phyloP scores from a whole-genome alignment of 208 protist genomes.

The Borovskyia barvae region DNA sequence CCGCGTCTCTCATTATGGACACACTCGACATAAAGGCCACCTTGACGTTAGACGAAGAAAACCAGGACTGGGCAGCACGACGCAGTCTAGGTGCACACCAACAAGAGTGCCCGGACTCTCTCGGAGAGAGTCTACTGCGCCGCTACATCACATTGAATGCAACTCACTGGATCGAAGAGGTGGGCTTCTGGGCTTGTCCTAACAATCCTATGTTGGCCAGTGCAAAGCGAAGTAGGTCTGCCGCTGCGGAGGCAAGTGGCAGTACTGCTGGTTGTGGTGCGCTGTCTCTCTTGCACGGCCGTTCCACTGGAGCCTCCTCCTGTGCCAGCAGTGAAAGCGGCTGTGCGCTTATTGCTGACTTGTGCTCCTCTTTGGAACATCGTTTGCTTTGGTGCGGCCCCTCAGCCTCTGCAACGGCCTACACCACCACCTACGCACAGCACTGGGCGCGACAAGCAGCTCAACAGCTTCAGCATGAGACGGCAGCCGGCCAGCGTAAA shows the following conservation, averaged over 20 bases:
- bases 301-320: too few species aligned
- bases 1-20: constrained; percentile 27
- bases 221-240: too few species aligned
- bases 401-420: not conserved
- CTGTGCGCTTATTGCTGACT: too few species aligned
- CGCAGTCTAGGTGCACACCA: not conserved
- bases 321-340: not conserved
- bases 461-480: not conserved
- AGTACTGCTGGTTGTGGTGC: too few species aligned
- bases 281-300: too few species aligned
- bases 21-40: constrained; percentile 37
- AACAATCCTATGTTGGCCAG: constrained; percentile 61
- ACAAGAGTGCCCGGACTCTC: too few species aligned
- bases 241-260: too few species aligned
- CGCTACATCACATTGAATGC: constrained; percentile 48
- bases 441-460: constrained; percentile 8
- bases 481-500: not conserved
- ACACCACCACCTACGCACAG: constrained; percentile 12
- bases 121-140: too few species aligned
- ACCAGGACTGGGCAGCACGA: not conserved
- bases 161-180: constrained; percentile 76
- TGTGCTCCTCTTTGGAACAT: not conserved
- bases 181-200: constrained; percentile 77
- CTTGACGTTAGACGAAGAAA: constrained; percentile 31
- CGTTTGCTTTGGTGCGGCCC: not conserved